A percentile compares a stretch with the other conserved stretches of the same genome.
These are phyloP conservation scores for Capsella rubella DNA, from an alignment of 441 rosid genomes.

Conservation along the genomic window DNA sequence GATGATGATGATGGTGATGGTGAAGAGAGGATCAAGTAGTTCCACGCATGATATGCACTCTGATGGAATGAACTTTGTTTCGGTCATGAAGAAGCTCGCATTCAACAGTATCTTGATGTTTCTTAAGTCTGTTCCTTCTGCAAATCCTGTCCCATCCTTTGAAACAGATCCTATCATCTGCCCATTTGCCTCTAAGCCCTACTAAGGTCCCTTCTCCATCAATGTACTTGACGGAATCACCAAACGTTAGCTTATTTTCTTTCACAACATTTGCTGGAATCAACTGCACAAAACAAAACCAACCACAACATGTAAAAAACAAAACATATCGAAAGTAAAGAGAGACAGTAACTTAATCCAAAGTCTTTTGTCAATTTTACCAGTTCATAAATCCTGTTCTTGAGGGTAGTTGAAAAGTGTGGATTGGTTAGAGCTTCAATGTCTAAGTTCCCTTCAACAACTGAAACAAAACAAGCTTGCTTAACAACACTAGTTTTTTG, in stretches of 20 bases:
- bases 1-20: background rate
- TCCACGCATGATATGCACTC: slow-evolving; percentile 5
- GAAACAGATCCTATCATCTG: slow-evolving; percentile 31
- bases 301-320: background rate
- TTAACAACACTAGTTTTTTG: background rate
- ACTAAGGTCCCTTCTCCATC: slow-evolving; percentile 18
- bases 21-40: slow-evolving; percentile 16
- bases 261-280: slow-evolving; percentile 32
- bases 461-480: slow-evolving; percentile 12
- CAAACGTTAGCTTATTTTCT: slow-evolving; percentile 4
- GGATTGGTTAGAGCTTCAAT: background rate
- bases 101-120: background rate
- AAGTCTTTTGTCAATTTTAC: background rate
- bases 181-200: slow-evolving; percentile 30
- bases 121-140: slow-evolving; percentile 34
- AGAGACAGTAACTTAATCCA: background rate
- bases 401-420: background rate
- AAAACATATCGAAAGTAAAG: background rate
- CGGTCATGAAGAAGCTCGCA: slow-evolving; percentile 30
- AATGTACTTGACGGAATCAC: background rate
- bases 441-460: slow-evolving; percentile 1
- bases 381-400: slow-evolving; percentile 35
- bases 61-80: slow-evolving; percentile 24
- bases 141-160: slow-evolving; percentile 41
- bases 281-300: slow-evolving; percentile 16